These are phyloP conservation scores for Parasitella parasitica DNA, from an alignment of 371 early-diverging fungal genomes.

Conservation along the genomic window DNA sequence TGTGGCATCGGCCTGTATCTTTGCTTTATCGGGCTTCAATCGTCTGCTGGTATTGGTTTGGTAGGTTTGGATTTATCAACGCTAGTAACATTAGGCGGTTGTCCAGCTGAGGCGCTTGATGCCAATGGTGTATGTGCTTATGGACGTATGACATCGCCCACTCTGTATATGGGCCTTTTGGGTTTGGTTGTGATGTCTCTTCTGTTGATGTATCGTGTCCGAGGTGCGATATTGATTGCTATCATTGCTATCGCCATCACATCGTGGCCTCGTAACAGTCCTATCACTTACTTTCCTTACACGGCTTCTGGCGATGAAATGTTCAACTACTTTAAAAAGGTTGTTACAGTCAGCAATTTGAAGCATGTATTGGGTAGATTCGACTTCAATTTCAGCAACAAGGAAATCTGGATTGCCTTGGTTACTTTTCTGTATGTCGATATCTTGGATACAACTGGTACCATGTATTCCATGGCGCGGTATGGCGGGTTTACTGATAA, in stretches of 20 bases:
- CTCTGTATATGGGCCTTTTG: slow-evolving; percentile 65
- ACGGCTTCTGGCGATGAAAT: slow-evolving; percentile 58
- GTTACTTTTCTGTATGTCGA: slow-evolving; percentile 81
- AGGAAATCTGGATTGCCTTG: slow-evolving; percentile 78
- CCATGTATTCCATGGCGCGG: slow-evolving; percentile 76
- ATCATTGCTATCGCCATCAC: slow-evolving; percentile 70
- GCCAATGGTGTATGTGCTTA: slow-evolving; percentile 50
- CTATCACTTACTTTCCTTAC: slow-evolving; percentile 75
- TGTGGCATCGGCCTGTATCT: slow-evolving; percentile 80
- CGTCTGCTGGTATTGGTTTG: slow-evolving; percentile 77
- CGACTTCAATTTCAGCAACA: slow-evolving; percentile 59
- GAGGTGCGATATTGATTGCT: slow-evolving; percentile 72
- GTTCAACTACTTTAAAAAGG: slow-evolving; percentile 72
- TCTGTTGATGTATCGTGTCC: slow-evolving; percentile 63
- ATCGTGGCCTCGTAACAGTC: slow-evolving; percentile 64
- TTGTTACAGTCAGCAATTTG: slow-evolving; percentile 69
- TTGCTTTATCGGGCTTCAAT: slow-evolving; percentile 74
- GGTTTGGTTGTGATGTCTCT: slow-evolving; percentile 72
- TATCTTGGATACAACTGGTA: slow-evolving; percentile 79
- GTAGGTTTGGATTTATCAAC: slow-evolving; percentile 62
- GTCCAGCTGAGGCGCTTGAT: slow-evolving; percentile 56
- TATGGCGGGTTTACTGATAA: slow-evolving; percentile 76
- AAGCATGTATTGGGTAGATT: slow-evolving; percentile 56
- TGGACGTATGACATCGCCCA: slow-evolving; percentile 68
- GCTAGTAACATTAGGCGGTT: slow-evolving; percentile 67